These are phyloP conservation scores for Kwoniella shivajii DNA, from an alignment of 1,284 basidiomycete species.

Conservation along the genomic window DNA sequence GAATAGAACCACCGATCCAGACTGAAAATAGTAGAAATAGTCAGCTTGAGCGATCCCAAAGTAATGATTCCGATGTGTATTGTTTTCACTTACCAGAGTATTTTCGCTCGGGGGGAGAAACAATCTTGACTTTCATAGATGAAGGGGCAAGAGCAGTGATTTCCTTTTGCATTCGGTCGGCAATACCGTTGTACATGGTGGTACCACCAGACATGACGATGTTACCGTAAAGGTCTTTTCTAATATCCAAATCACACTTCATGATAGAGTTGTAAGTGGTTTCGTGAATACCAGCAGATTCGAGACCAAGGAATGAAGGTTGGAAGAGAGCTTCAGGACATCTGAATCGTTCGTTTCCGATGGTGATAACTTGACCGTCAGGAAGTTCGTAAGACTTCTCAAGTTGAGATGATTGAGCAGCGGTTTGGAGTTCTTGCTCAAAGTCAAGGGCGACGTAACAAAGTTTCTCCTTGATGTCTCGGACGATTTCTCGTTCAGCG, in stretches of 20 bases:
- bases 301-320: conserved; percentile 88
- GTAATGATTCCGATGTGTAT: no score
- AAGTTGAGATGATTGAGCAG: conserved; percentile 84
- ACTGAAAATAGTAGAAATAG: conserved; percentile 65
- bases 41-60: not conserved
- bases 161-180: conserved; percentile 98
- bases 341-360: conserved; percentile 96
- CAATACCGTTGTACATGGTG: conserved; percentile 96
- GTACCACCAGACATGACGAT: conserved; percentile 94
- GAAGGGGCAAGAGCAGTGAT: conserved; percentile 80
- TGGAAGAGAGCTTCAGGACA: conserved; percentile 97
- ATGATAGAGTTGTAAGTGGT: conserved; percentile 87
- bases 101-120: conserved; percentile 84
- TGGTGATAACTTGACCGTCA: conserved; percentile 95
- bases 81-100: conserved; percentile 9
- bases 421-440: conserved; percentile 92
- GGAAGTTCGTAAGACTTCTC: conserved; percentile 97
- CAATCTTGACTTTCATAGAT: conserved; percentile 91
- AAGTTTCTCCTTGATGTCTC: conserved; percentile 98
- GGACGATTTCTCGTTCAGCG: conserved; percentile 92
- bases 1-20: conserved; percentile 98
- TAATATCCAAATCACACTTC: conserved; percentile 64
- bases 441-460: conserved; percentile 98
- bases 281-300: conserved; percentile 93
- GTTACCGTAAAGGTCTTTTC: conserved; percentile 74